Conservation (phyloP, 257 asterid genomes). For the Solanum habrochaites region DNA sequence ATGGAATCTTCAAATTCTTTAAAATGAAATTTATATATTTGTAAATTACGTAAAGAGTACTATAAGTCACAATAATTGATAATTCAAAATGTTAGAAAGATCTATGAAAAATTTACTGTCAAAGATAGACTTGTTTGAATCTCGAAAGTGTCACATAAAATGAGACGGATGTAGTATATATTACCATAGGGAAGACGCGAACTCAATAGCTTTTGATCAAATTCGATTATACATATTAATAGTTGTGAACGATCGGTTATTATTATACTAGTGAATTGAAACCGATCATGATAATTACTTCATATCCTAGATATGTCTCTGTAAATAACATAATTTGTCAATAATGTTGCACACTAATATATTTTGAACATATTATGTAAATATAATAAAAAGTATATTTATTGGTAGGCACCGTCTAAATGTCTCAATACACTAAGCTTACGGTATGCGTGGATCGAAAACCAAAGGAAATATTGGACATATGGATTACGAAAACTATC, state of each 20-base stretch:
- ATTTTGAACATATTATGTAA: background rate
- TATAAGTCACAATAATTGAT: too few species aligned
- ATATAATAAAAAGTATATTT: background rate
- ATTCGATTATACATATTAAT: background rate
- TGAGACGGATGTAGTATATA: background rate
- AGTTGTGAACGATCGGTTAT: background rate
- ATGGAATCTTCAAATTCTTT: too few species aligned
- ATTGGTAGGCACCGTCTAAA: background rate
- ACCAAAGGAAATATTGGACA: background rate
- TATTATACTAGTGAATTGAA: background rate
- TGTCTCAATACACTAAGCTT: background rate
- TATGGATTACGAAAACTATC: background rate
- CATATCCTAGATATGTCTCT: background rate
- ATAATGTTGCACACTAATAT: background rate
- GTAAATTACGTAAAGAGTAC: too few species aligned
- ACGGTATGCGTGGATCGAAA: background rate
- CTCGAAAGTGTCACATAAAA: too few species aligned
- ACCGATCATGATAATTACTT: background rate
- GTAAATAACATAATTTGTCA: background rate
- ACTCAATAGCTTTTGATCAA: background rate
- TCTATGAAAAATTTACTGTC: too few species aligned
- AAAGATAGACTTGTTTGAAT: too few species aligned
- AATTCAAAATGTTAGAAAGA: too few species aligned
- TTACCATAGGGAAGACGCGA: rapidly evolving
- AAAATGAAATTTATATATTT: too few species aligned